Base-by-base conservation (phyloP, 2,329 filamentous ascomycete species). In the Sphaerulina populicola region DNA sequence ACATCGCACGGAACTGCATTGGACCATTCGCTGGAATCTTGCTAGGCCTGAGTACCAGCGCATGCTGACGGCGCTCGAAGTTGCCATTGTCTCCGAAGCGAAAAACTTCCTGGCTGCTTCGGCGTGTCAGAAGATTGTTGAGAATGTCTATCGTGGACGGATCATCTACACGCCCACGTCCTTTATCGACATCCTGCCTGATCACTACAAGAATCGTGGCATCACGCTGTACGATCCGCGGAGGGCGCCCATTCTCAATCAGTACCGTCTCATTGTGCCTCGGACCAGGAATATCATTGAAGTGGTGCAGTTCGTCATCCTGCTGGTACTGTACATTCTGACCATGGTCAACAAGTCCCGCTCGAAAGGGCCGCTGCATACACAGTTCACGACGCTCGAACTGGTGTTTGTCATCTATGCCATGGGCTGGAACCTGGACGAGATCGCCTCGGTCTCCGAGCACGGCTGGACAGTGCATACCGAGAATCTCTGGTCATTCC, bases 401-500 rank as follows among this genome's bases (percentile, higher is more conserved):
- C 64, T 81, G 0, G 68, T 79, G 4, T 94, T 93, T 67, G 74
- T 80, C 23, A 66, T 91, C 1, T 94, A 88, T 63, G 80, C 82
- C 1, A 79, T 83, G 55, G 88, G 88, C 14, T 93, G 88, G 87
- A 81, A 81, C 2, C 70, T 90, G 30, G 86, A 91, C 64, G 85
- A 88, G 62, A 80, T 88, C 61, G 83, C 85, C 1, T 87, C 85
- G 0, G 83, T 89, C 27, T 67, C 88, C 12, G 86, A 87, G 57
- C 87, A 93, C 64, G 76, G 78, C 44, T 81, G 86, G 86, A 79
- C 81, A 52, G 87, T 93, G 1, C 90, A 93, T 63, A 89, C 87
- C 0, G 86, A 94, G 66, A 91, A 93, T 60, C 72, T 94, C 3
- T 94, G 88, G 88, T 88, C 86, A 0, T 93, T 94, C 62, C 77